Conservation (phyloP, 345 rosid genomes). For the Corchorus capsularis region DNA sequence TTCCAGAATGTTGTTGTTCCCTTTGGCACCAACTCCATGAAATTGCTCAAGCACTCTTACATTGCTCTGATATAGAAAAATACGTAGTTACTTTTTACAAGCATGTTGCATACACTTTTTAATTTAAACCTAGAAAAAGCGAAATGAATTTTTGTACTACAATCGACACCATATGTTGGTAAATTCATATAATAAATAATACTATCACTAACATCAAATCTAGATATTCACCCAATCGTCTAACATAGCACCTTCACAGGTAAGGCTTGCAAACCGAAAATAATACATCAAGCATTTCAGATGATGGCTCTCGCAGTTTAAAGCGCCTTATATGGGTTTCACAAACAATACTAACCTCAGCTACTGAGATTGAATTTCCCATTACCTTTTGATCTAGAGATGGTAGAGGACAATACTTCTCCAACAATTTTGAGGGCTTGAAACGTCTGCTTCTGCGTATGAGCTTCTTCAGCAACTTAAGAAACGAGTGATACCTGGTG, state of each 20-base stretch:
- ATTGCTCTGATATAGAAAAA: slow-evolving; percentile 39
- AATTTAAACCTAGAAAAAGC: background rate
- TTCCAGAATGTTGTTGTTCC: slow-evolving; percentile 16
- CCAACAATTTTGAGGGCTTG: slow-evolving; percentile 56
- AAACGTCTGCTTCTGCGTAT: slow-evolving; percentile 51
- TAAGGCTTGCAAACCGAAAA: slow-evolving; percentile 2
- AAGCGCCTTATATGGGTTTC: slow-evolving; percentile 4
- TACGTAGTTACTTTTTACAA: background rate
- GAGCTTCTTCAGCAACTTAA: slow-evolving; percentile 54
- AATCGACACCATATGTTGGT: background rate
- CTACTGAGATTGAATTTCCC: slow-evolving; percentile 22
- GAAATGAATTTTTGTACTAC: background rate
- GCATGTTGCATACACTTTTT: background rate
- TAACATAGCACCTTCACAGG: background rate
- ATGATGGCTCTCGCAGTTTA: slow-evolving; percentile 8
- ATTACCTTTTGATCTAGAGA: slow-evolving; percentile 18
- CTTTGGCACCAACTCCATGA: slow-evolving; percentile 19
- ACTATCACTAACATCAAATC: background rate
- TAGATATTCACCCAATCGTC: background rate
- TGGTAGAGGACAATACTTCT: slow-evolving; percentile 60
- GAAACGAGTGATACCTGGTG: slow-evolving; percentile 62
- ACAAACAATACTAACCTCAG: slow-evolving; percentile 38
- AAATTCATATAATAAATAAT: background rate
- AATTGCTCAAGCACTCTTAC: slow-evolving; percentile 20
- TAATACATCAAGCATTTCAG: background rate